phyloP scores from a whole-genome alignment of 768 basidiomycete genomes.

The Boletus tylopilopsis region DNA sequence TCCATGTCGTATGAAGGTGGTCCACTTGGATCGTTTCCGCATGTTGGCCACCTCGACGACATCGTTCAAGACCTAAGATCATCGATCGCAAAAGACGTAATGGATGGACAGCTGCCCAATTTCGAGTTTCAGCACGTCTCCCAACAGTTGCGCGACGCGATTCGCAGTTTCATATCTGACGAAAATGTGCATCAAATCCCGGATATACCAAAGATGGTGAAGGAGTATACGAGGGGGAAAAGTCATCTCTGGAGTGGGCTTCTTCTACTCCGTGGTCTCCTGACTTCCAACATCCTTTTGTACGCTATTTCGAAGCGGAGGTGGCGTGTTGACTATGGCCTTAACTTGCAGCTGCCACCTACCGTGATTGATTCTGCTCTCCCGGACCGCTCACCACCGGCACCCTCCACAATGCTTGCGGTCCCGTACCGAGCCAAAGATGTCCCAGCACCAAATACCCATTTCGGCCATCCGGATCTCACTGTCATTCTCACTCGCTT shows the following conservation, averaged over 20 bases:
- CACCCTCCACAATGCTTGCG: neutral
- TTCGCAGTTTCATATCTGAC: neutral
- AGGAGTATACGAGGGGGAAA: neutral
- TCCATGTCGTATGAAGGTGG: neutral
- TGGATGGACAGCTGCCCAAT: neutral
- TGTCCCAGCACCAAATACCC: too few relatives aligned
- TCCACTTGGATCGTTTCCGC: neutral
- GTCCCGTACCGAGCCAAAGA: slow-evolving; percentile 1
- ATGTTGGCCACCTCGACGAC: neutral
- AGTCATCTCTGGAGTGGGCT: too few relatives aligned
- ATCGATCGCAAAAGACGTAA: neutral
- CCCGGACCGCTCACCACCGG: too few relatives aligned
- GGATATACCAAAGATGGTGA: neutral
- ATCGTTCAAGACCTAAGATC: neutral
- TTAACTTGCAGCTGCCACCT: neutral
- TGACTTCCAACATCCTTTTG: too few relatives aligned
- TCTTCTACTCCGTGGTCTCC: too few relatives aligned
- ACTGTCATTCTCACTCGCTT: too few relatives aligned
- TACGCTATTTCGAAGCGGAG: too few relatives aligned
- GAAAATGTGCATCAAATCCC: neutral
- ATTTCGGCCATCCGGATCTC: too few relatives aligned
- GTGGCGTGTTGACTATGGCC: neutral
- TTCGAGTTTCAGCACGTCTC: neutral
- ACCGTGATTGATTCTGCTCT: too few relatives aligned
- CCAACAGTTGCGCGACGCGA: neutral